These are phyloP conservation scores for Vickermania ingenoplastis DNA, from an alignment of 208 protist species.

Conservation along the genomic window DNA sequence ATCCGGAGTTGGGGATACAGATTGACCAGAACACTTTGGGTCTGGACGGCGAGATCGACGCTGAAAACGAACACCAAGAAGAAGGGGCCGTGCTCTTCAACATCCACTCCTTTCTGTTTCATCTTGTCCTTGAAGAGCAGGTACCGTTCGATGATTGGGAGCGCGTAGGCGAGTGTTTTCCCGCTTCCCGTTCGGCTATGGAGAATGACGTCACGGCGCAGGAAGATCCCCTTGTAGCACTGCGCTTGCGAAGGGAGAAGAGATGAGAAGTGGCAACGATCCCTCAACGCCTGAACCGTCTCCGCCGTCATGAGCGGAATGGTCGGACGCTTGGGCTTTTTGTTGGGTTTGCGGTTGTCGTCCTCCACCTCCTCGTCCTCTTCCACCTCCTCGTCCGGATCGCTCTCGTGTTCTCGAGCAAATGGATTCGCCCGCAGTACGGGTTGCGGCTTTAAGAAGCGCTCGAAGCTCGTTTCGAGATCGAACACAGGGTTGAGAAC, in stretches of 20 bases:
- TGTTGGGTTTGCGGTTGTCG: slow-evolving; percentile 5
- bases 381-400: slow-evolving; percentile 14
- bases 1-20: slow-evolving; percentile 66
- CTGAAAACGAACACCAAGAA: slow-evolving; percentile 84
- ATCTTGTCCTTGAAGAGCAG: slow-evolving; percentile 33
- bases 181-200: slow-evolving; percentile 93
- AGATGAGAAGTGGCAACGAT: slow-evolving; percentile 43
- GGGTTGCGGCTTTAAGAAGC: slow-evolving; percentile 42
- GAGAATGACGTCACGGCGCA: slow-evolving; percentile 83
- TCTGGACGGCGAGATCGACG: slow-evolving; percentile 82
- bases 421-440: slow-evolving; percentile 14
- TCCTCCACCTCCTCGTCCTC: slow-evolving; percentile 13
- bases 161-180: slow-evolving; percentile 98
- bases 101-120: background rate
- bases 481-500: slow-evolving; percentile 66
- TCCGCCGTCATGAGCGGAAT: slow-evolving; percentile 52
- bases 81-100: slow-evolving; percentile 35
- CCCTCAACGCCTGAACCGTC: slow-evolving; percentile 36
- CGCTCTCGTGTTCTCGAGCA: background rate
- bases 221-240: slow-evolving; percentile 82
- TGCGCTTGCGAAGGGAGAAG: slow-evolving; percentile 80
- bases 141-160: slow-evolving; percentile 91
- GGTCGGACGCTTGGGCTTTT: background rate
- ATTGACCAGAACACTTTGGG: slow-evolving; percentile 48
- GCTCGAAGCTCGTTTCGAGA: slow-evolving; percentile 60